Conservation (phyloP, 2,329 filamentous ascomycete species). For the Fusarium sambucinum region DNA sequence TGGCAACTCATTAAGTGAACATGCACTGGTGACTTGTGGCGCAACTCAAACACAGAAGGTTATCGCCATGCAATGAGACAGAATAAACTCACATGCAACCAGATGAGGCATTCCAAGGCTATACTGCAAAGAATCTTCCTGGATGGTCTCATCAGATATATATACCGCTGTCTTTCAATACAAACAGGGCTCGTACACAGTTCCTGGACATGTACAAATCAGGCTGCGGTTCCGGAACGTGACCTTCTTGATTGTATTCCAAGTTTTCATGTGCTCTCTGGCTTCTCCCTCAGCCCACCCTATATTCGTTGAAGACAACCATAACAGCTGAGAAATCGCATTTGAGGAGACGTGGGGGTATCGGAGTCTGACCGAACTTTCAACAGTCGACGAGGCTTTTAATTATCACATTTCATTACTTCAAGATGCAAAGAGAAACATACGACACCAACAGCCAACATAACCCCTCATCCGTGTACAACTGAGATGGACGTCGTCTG, state of each 20-base stretch:
- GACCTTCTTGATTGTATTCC: slow-evolving; percentile 22
- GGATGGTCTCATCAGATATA: neutral
- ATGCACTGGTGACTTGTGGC: neutral
- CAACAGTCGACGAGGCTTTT: slow-evolving; percentile 15
- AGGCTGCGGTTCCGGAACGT: slow-evolving; percentile 40
- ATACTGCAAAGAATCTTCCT: neutral
- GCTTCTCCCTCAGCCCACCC: slow-evolving; percentile 15
- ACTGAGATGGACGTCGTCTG: neutral
- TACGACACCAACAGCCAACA: slow-evolving; percentile 32
- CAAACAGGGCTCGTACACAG: neutral
- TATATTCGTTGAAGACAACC: slow-evolving; percentile 27
- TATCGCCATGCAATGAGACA: neutral
- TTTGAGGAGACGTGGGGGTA: slow-evolving; percentile 36
- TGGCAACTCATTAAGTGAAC: neutral
- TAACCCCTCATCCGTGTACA: slow-evolving; percentile 6
- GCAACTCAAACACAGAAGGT: neutral
- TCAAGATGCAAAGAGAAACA: slow-evolving; percentile 17
- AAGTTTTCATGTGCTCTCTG: slow-evolving; percentile 3
- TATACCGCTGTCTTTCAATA: too few relatives aligned
- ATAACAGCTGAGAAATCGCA: slow-evolving; percentile 37
- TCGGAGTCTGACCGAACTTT: slow-evolving; percentile 18
- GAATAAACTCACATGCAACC: neutral
- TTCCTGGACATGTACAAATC: slow-evolving; percentile 15
- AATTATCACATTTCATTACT: slow-evolving; percentile 39
- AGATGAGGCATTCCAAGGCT: neutral